Conservation (phyloP, 1,284 basidiomycete species). For the Takashimella tepidaria region DNA sequence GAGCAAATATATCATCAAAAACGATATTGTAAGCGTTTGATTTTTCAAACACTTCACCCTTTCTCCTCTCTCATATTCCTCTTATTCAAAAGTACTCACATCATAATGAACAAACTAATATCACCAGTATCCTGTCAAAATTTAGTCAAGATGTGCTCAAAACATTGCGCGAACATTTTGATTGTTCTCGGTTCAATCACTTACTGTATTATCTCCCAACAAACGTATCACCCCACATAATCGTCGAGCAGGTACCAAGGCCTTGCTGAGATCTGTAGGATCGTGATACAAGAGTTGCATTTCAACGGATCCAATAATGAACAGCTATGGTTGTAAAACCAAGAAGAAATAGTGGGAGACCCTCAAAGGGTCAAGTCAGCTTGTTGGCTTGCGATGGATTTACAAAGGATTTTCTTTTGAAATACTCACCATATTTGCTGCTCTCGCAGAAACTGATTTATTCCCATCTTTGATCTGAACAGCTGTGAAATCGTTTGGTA, state of each 20-base stretch:
- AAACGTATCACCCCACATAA: conserved; percentile 14
- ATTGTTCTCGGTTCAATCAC: no score
- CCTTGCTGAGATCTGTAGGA: conserved; percentile 9
- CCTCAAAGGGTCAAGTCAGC: no score
- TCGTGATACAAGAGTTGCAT: conserved; percentile 9
- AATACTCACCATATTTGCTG: not conserved
- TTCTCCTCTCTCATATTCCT: no score
- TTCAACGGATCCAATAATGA: conserved; percentile 7
- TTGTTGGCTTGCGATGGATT: no score
- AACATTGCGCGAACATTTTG: no score
- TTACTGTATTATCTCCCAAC: not conserved
- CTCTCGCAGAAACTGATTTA: not conserved
- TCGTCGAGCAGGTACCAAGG: conserved; percentile 11
- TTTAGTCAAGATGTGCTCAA: no score
- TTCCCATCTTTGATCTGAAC: not conserved
- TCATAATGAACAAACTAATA: conserved; percentile 1
- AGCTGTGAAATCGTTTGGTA: not conserved
- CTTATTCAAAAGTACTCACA: not conserved
- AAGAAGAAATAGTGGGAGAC: no score
- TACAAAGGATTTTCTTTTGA: no score
- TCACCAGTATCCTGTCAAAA: not conserved
- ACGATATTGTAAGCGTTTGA: no score
- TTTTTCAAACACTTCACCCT: no score
- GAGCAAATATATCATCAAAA: no score
- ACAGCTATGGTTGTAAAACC: conserved; percentile 9